Conservation (phyloP, 202 grass and related monocot species). For the Digitaria exilis region DNA sequence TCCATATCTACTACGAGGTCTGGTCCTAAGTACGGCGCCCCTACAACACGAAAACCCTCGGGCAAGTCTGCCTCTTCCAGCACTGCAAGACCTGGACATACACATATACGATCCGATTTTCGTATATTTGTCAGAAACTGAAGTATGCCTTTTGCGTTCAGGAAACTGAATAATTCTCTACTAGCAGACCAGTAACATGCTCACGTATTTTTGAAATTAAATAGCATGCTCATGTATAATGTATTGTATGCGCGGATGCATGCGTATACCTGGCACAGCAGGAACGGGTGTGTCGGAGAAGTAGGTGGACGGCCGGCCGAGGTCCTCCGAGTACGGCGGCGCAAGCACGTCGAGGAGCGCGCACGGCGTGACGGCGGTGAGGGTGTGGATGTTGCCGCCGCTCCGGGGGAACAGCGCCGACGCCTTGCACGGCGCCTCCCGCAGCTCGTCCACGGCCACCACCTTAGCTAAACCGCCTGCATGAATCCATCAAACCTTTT, state of each 20-base stretch:
- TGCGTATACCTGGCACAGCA: conserved; percentile 51
- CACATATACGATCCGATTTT: not conserved
- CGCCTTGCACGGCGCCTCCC: conserved; percentile 47
- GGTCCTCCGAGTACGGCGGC: conserved; percentile 57
- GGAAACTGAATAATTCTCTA: not conserved
- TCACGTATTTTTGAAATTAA: too few species aligned
- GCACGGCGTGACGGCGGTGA: conserved; percentile 60
- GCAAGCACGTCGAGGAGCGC: conserved; percentile 53
- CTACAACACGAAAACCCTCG: conserved; percentile 40
- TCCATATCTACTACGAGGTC: conserved; percentile 42
- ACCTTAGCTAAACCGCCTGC: conserved; percentile 58
- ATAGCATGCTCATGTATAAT: too few species aligned
- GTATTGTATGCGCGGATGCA: too few species aligned
- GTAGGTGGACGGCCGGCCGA: conserved; percentile 52
- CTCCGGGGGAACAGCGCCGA: conserved; percentile 59
- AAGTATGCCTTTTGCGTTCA: not conserved
- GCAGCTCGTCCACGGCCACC: conserved; percentile 42
- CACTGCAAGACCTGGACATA: conserved; percentile 42
- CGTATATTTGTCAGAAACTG: not conserved
- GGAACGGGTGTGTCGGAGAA: conserved; percentile 40
- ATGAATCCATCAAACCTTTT: not conserved
- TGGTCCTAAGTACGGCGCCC: conserved; percentile 53
- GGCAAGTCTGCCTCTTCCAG: conserved; percentile 44
- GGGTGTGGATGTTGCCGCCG: conserved; percentile 59
- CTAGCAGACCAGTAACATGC: not conserved